A percentile compares a stretch with the other conserved stretches of the same genome.
Evolutionary conservation across 257 asterid genomes (phyloP).

Genomic region (Solanum habrochaites): DNA sequence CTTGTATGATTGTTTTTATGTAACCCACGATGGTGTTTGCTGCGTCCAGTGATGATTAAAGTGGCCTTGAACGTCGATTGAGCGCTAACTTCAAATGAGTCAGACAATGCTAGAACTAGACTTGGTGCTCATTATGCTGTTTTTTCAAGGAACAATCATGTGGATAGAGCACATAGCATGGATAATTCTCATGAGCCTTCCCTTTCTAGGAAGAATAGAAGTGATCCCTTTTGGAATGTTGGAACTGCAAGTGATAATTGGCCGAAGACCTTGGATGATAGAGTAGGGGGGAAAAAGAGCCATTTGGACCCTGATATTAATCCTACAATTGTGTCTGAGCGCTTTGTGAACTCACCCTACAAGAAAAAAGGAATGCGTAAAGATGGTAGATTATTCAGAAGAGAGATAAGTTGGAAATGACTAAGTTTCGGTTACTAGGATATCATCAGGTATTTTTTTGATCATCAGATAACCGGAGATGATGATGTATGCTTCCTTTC

Average conservation of each 20-base stretch:
- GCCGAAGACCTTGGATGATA: conserved; percentile 16
- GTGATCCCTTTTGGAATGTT: conserved; percentile 7
- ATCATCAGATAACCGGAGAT: not conserved
- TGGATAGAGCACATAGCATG: conserved; percentile 12
- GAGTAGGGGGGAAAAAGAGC: conserved; percentile 17
- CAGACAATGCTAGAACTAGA: conserved; percentile 5
- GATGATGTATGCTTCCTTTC: not conserved
- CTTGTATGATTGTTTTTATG: conserved; percentile 16
- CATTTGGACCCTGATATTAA: conserved; percentile 10
- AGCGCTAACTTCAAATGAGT: not conserved
- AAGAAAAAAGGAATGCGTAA: conserved; percentile 13
- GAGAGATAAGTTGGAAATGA: conserved; percentile 12
- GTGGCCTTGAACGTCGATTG: conserved; percentile 39
- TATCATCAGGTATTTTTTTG: conserved; percentile 7
- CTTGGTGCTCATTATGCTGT: conserved; percentile 10
- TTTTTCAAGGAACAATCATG: conserved; percentile 12
- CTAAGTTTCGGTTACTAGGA: conserved; percentile 6
- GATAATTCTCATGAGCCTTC: conserved; percentile 2
- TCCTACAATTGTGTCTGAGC: conserved; percentile 17
- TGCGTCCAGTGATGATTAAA: conserved; percentile 17
- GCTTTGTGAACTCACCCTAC: conserved; percentile 8
- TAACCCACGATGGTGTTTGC: conserved; percentile 25
- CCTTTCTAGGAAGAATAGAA: conserved; percentile 10
- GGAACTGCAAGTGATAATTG: conserved; percentile 15
- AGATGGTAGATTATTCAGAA: conserved; percentile 13